Evolutionary conservation across 2,329 filamentous ascomycete species (phyloP).

Genomic region (Fusarium paranaense): DNA sequence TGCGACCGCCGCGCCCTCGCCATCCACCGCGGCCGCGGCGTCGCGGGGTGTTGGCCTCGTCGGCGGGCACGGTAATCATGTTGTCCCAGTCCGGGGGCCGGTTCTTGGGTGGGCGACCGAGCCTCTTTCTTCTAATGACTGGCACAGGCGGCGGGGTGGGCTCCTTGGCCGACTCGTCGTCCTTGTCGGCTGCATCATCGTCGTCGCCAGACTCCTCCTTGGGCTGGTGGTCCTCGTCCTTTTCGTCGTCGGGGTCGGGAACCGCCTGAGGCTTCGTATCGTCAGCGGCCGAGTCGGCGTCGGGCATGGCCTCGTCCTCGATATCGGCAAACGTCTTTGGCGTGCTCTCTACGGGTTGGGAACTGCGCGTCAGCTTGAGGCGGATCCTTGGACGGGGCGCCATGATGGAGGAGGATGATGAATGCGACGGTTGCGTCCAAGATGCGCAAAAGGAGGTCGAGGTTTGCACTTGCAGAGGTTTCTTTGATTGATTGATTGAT

Average conservation of each 20-base stretch:
- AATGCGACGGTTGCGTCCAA: not conserved
- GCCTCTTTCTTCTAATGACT: slow-evolving; percentile 78
- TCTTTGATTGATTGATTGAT: slow-evolving; percentile 10
- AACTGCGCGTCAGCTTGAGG: slow-evolving; percentile 49
- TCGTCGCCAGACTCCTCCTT: slow-evolving; percentile 63
- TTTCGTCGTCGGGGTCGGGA: slow-evolving; percentile 50
- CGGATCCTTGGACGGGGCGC: slow-evolving; percentile 46
- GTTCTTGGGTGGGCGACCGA: slow-evolving; percentile 90
- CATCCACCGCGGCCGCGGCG: slow-evolving; percentile 78
- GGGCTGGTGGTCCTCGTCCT: slow-evolving; percentile 62
- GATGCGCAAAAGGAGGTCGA: not conserved
- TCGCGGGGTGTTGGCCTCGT: slow-evolving; percentile 69
- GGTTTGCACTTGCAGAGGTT: not conserved
- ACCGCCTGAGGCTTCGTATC: slow-evolving; percentile 57
- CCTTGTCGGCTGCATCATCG: slow-evolving; percentile 51
- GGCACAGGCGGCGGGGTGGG: slow-evolving; percentile 68
- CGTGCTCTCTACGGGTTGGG: slow-evolving; percentile 53
- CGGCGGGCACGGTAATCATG: slow-evolving; percentile 66
- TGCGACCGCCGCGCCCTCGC: slow-evolving; percentile 73
- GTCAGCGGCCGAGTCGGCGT: slow-evolving; percentile 45
- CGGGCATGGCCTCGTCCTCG: slow-evolving; percentile 51
- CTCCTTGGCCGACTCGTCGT: slow-evolving; percentile 61
- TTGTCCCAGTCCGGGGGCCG: slow-evolving; percentile 82
- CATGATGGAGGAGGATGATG: slow-evolving; percentile 35
- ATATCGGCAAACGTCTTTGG: slow-evolving; percentile 56